Base-by-base conservation (phyloP, 1,284 basidiomycete genomes). In the Ceratobasidium sp. region DNA sequence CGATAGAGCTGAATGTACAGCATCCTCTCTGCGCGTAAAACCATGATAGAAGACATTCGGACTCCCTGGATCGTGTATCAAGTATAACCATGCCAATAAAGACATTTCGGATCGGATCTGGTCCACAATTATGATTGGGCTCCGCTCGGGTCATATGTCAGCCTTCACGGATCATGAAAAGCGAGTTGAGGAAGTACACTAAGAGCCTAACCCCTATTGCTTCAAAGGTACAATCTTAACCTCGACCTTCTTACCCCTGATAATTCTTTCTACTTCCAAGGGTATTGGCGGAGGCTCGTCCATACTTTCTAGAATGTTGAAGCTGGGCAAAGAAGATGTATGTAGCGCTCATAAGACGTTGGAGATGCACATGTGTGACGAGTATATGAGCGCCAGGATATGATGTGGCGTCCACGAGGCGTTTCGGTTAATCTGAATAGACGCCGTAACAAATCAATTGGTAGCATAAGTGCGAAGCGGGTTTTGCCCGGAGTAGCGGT, bases 311-410 rank as follows among this genome's bases (percentile, higher is more conserved):
- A 85, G 84, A 71, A 94, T 86, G 85, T 94, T 94, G 91, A 0
- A 94, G 94, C 86, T 99, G 97, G 0, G 96, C 92, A 85, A 99
- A 99, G 86, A 97, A 97, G 9, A 99, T 85, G 81, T 90, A 91
- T 13, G 93, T 93, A 68, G 94, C 92, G 44, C 94, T 57, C 93
- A 88, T 23, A 90, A 91, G 28, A 97, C 92, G 84, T 99, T 99
- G 82, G 93, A 90, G 83, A 99, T 95, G 7, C 48, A 56, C 26
- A 28, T 20, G 26, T 7, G 54, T 56, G 54, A 26, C 17, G 54
- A 20, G 54, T 20, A 56, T 7, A 26, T 20, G 17, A 20, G 54
- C 26, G 54, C 44, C 44, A 46, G 44, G 26, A 26, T 56, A 26
- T 56, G 20, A 56, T 26, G 57, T 59, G 57, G 57, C 57, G 54